A percentile compares a stretch with the other conserved stretches of the same genome.
These are phyloP conservation scores for Anisogramma anomala DNA, from an alignment of 2,329 filamentous ascomycete species.

Conservation along the genomic window DNA sequence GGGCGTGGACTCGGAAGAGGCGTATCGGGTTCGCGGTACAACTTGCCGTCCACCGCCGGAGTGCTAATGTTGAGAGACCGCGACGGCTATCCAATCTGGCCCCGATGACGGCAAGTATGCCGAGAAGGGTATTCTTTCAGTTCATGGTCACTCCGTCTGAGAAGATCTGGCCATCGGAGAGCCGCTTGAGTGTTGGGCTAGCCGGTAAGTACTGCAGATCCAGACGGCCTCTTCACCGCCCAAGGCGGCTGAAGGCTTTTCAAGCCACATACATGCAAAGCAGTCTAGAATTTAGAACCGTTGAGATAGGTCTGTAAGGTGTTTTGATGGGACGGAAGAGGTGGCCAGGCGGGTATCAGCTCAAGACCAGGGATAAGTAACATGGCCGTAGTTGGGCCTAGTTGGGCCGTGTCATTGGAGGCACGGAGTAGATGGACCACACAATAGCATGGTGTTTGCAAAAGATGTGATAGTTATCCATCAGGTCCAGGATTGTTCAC, in stretches of 20 bases:
- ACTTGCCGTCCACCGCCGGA: neutral
- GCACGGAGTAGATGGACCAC: too few species aligned
- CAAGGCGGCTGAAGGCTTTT: constrained; percentile 2
- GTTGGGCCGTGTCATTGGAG: too few species aligned
- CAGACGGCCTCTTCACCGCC: constrained; percentile 9
- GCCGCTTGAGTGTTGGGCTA: neutral
- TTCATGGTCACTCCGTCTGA: too few species aligned
- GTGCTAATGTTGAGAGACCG: neutral
- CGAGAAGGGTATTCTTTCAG: too few species aligned
- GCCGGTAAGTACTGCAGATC: too few species aligned
- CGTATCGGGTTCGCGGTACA: neutral
- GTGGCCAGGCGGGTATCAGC: neutral
- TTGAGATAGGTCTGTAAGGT: neutral
- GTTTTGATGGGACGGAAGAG: too few species aligned
- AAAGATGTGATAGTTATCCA: neutral
- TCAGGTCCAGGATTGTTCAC: neutral
- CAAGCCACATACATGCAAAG: constrained; percentile 3
- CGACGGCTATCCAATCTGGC: too few species aligned
- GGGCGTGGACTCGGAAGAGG: neutral
- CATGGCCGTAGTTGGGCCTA: too few species aligned
- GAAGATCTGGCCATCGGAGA: neutral
- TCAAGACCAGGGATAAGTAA: neutral
- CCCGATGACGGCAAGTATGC: too few species aligned
- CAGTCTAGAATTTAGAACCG: neutral
- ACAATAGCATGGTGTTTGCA: neutral